Base-by-base conservation (phyloP, 2,329 filamentous ascomycete genomes). In the Furcasterigmium furcatum region DNA sequence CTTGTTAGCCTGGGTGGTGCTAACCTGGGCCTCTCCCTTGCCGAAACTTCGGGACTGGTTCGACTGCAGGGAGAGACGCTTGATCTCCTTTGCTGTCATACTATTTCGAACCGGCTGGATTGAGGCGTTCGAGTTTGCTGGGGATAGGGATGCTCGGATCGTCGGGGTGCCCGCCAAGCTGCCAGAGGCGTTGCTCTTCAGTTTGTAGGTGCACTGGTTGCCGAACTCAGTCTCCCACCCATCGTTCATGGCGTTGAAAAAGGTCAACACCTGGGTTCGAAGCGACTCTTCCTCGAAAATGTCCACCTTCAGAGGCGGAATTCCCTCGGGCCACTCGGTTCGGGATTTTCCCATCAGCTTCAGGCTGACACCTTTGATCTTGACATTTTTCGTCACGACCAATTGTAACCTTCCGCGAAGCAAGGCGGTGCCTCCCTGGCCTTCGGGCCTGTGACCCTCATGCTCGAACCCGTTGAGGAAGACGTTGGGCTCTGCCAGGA, bases 321-420 rank as follows among this genome's bases (percentile, higher is more conserved):
- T 94, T 42, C 91, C 90, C 71, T 97, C 94, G 14, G 94, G 92
- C 94, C 94, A 99, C 60, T 96, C 91, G 2, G 94, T 97, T 52
- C 87, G 81, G 4, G 91, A 89, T 60, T 84, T 86, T 24, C 92
- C 94, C 34, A 85, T 80, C 55, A 99, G 88, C 57, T 88, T 92
- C 43, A 99, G 74, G 6, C 87, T 91, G 20, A 99, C 80, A 4
- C 89, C 86, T 71, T 96, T 96, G 54, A 99, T 84, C 68, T 99
- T 99, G 39, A 91, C 83, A 53, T 88, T 87, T 62, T 97, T 97
- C 38, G 87, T 85, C 12, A 97, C 80, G 48, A 85, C 85, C 32
- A 99, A 64, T 57, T 88, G 85, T 46, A 99, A 67, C 53, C 84
- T 91, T 16, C 94, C 94, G 46, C 94, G 80, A 13, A 99, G 74